Conservation (phyloP, 768 basidiomycete genomes). For the Suillus subalutaceus region DNA sequence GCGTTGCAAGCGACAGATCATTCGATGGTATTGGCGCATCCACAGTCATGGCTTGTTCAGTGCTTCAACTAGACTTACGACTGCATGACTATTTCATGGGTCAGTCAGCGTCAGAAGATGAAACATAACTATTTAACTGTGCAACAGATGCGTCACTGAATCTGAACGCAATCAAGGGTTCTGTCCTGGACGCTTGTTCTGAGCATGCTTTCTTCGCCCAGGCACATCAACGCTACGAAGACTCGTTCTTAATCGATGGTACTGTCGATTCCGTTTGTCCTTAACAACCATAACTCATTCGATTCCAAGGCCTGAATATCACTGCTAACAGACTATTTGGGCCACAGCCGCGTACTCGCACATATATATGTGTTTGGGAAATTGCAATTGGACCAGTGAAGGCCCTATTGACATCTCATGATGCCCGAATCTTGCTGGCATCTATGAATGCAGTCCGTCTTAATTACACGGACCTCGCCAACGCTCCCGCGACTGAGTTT, state of each 20-base stretch:
- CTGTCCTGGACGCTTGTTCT: slow-evolving; percentile 49
- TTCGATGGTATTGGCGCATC: slow-evolving; percentile 53
- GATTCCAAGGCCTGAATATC: slow-evolving; percentile 68
- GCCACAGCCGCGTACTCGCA: slow-evolving; percentile 77
- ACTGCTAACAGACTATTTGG: slow-evolving; percentile 88
- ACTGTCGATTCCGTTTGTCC: slow-evolving; percentile 9
- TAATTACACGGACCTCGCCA: slow-evolving; percentile 76
- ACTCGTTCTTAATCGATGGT: slow-evolving; percentile 56
- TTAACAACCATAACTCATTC: slow-evolving; percentile 9
- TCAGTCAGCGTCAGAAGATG: slow-evolving; percentile 31
- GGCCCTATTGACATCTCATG: slow-evolving; percentile 53
- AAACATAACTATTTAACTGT: slow-evolving; percentile 16
- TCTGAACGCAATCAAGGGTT: slow-evolving; percentile 58
- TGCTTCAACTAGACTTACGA: slow-evolving; percentile 75
- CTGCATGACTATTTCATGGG: slow-evolving; percentile 91
- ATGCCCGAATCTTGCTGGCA: slow-evolving; percentile 53
- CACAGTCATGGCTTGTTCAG: slow-evolving; percentile 60
- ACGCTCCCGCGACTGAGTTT: slow-evolving; percentile 78
- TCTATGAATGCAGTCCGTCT: slow-evolving; percentile 61
- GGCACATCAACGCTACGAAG: slow-evolving; percentile 26
- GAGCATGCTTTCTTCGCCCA: slow-evolving; percentile 40
- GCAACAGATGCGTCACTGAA: slow-evolving; percentile 78
- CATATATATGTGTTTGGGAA: slow-evolving; percentile 96
- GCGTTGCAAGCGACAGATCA: slow-evolving; percentile 17
- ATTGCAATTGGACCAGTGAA: slow-evolving; percentile 70